phyloP scores from a whole-genome alignment of 129 eudicot species.

The Smallanthus sonchifolius region DNA sequence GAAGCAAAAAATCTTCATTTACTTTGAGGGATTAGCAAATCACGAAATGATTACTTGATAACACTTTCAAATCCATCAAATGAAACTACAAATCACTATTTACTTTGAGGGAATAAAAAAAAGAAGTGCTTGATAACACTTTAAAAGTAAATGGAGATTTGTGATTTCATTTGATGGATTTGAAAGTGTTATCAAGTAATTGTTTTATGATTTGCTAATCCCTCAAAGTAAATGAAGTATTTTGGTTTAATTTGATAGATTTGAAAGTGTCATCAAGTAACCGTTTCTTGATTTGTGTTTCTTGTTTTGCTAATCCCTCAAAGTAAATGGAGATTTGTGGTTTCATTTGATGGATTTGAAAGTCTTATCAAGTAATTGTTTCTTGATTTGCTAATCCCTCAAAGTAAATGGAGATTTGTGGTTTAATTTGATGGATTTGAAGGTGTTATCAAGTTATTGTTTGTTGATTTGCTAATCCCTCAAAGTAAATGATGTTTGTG shows the following conservation, averaged over 20 bases:
- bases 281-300: neutral
- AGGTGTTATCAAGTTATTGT: neutral
- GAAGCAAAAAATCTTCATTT: neutral
- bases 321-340: neutral
- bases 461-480: no score
- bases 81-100: neutral
- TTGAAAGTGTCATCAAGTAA: constrained; percentile 7
- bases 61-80: neutral
- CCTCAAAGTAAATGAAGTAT: neutral
- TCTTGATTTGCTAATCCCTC: neutral
- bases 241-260: neutral
- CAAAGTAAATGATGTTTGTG: no score
- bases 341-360: neutral
- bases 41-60: neutral
- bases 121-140: neutral
- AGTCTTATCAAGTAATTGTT: constrained; percentile 5
- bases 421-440: neutral
- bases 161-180: neutral
- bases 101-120: neutral
- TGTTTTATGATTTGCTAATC: neutral
- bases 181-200: neutral
- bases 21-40: neutral
- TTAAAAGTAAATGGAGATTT: neutral
- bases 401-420: neutral
- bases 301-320: neutral